A percentile compares a stretch with the other conserved stretches of the same genome.
phyloP scores from a whole-genome alignment of 805 yeast species.

The Millerozyma miso region DNA sequence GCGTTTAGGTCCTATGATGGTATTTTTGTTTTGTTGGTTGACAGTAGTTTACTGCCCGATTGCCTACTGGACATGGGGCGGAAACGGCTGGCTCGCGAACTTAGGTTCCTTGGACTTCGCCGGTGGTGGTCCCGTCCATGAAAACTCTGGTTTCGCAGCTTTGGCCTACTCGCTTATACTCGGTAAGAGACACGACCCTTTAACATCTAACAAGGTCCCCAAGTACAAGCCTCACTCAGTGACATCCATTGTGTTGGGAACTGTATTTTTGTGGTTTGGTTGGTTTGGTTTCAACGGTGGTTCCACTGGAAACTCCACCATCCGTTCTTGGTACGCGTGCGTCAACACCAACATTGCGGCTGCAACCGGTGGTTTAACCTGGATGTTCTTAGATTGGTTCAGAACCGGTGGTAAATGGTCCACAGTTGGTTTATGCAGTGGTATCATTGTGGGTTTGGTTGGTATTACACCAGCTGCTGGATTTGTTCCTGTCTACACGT shows the following conservation, averaged over 20 bases:
- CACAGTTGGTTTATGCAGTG: conserved; percentile 90
- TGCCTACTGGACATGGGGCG: conserved; percentile 98
- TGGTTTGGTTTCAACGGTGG: conserved; percentile 99
- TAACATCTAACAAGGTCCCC: conserved; percentile 66
- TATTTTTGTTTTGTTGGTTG: conserved; percentile 89
- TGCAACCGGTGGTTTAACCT: conserved; percentile 84
- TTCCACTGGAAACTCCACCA: conserved; percentile 87
- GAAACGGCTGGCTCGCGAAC: conserved; percentile 79
- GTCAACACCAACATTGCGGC: conserved; percentile 94
- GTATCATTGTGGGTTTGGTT: conserved; percentile 90
- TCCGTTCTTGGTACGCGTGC: conserved; percentile 92
- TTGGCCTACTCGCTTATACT: conserved; percentile 86
- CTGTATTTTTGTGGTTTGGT: conserved; percentile 95
- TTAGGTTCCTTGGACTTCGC: conserved; percentile 94
- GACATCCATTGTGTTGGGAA: conserved; percentile 84
- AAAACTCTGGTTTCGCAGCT: conserved; percentile 91
- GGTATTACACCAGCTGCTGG: conserved; percentile 98
- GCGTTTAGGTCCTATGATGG: conserved; percentile 93
- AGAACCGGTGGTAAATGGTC: conserved; percentile 89
- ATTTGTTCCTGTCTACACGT: conserved; percentile 85
- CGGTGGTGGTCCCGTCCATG: conserved; percentile 98
- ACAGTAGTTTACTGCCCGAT: conserved; percentile 93
- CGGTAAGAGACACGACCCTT: conserved; percentile 89
- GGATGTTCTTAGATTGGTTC: conserved; percentile 89
- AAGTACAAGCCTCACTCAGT: conserved; percentile 94